Conservation (phyloP, 352 stramenopile species). For the Phytopythium chamaehyphon region DNA sequence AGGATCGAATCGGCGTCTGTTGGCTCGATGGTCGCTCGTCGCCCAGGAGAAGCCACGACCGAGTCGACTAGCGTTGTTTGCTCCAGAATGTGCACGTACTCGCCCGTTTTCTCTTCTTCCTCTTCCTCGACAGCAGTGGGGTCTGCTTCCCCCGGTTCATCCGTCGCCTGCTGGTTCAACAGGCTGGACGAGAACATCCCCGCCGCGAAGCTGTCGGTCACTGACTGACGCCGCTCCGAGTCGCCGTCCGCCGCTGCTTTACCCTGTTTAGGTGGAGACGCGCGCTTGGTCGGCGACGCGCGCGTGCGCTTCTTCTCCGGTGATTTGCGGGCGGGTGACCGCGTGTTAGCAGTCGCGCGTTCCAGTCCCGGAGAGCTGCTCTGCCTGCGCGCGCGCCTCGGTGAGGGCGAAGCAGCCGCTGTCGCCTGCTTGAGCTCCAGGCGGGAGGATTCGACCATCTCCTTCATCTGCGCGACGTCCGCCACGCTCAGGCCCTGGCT, state of each 20-base stretch:
- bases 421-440: slow-evolving; percentile 6
- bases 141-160: background rate
- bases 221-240: slow-evolving; percentile 4
- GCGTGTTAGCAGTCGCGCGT: background rate
- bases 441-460: slow-evolving; percentile 1
- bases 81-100: slow-evolving; percentile 1
- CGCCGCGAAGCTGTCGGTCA: slow-evolving; percentile 49
- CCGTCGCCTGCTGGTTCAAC: slow-evolving; percentile 16
- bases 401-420: slow-evolving; percentile 9
- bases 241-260: background rate
- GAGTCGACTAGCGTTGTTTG: slow-evolving; percentile 5
- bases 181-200: slow-evolving; percentile 47
- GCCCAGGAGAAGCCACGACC: slow-evolving; percentile 5
- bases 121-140: slow-evolving; percentile 3
- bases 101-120: slow-evolving; percentile 12
- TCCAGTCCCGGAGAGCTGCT: slow-evolving; percentile 5
- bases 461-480: slow-evolving; percentile 5
- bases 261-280: background rate
- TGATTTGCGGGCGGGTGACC: background rate
- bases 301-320: slow-evolving; percentile 14
- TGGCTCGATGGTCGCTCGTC: slow-evolving; percentile 51
- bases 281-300: slow-evolving; percentile 12
- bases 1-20: slow-evolving; percentile 41
- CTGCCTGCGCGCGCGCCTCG: slow-evolving; percentile 8
- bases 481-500: slow-evolving; percentile 3